phyloP scores from a whole-genome alignment of 352 stramenopile genomes.

The Globisporangium cystogenes region DNA sequence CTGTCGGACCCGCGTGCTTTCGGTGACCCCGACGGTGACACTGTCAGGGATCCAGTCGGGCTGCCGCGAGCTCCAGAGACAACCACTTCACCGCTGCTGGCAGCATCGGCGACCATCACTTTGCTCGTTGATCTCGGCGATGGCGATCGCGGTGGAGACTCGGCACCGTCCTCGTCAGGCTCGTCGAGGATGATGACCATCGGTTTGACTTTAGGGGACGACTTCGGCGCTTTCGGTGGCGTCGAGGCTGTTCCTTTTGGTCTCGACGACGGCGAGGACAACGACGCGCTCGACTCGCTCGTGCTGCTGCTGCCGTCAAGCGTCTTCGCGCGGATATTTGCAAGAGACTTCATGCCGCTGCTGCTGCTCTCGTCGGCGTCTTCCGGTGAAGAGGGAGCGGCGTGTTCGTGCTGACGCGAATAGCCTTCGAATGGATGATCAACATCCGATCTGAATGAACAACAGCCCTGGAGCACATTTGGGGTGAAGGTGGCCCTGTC shows the following conservation, averaged over 20 bases:
- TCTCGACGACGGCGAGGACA: background rate
- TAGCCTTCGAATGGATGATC: too few species aligned
- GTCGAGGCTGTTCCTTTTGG: background rate
- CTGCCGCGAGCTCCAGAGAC: background rate
- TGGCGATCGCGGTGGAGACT: background rate
- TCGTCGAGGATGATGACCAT: slow-evolving; percentile 14
- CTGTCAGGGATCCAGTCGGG: background rate
- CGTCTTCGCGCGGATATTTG: slow-evolving; percentile 9
- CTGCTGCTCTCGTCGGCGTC: too few species aligned
- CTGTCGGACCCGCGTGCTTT: slow-evolving; percentile 10
- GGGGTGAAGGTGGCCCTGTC: too few species aligned
- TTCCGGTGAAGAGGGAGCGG: too few species aligned
- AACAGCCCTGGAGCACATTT: too few species aligned
- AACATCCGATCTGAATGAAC: too few species aligned
- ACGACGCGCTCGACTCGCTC: background rate
- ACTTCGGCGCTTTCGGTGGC: slow-evolving; percentile 10
- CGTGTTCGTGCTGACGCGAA: background rate
- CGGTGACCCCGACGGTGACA: slow-evolving; percentile 3
- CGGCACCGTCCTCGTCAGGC: background rate
- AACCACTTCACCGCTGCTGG: too few species aligned
- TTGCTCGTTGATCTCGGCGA: background rate
- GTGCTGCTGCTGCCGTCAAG: slow-evolving; percentile 1
- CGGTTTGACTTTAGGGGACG: slow-evolving; percentile 15
- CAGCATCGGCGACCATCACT: background rate
- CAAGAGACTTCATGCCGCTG: slow-evolving; percentile 5